Evolutionary conservation across 441 rosid species (phyloP).

Genomic region (Jatropha podagrica): DNA sequence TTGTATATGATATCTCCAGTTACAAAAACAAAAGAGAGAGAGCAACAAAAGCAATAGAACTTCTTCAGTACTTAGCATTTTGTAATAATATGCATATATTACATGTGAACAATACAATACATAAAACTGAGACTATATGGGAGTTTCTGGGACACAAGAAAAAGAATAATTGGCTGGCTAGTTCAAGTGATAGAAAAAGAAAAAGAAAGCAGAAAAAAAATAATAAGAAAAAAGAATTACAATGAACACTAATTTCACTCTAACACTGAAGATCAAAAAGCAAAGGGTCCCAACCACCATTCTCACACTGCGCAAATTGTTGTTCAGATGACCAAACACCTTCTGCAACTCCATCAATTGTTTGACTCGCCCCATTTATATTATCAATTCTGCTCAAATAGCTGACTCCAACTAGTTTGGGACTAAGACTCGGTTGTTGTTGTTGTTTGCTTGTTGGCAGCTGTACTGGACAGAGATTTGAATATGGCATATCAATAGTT

Average conservation of each 20-base stretch:
- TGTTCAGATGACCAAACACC: constrained; percentile 39
- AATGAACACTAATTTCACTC: constrained; percentile 11
- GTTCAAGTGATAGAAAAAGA: background rate
- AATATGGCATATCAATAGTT: constrained; percentile 21
- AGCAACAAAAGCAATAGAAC: background rate
- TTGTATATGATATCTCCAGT: no score
- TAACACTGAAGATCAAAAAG: constrained; percentile 37
- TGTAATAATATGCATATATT: background rate
- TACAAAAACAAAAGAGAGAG: no score
- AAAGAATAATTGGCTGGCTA: constrained; percentile 31
- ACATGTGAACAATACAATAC: background rate
- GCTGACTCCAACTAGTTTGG: no score
- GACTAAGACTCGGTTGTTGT: no score
- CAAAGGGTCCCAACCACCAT: constrained; percentile 45
- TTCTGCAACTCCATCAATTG: constrained; percentile 30
- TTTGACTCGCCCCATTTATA: constrained; percentile 15
- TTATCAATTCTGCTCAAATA: background rate
- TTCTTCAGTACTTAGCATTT: background rate
- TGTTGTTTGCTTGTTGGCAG: constrained; percentile 3
- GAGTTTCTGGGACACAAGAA: background rate
- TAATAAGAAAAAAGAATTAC: background rate
- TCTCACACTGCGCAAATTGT: constrained; percentile 33
- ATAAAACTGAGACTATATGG: background rate
- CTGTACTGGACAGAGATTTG: constrained; percentile 26
- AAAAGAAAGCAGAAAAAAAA: background rate